phyloP scores from a whole-genome alignment of 164 flowering plant species.

The Piper betle region DNA sequence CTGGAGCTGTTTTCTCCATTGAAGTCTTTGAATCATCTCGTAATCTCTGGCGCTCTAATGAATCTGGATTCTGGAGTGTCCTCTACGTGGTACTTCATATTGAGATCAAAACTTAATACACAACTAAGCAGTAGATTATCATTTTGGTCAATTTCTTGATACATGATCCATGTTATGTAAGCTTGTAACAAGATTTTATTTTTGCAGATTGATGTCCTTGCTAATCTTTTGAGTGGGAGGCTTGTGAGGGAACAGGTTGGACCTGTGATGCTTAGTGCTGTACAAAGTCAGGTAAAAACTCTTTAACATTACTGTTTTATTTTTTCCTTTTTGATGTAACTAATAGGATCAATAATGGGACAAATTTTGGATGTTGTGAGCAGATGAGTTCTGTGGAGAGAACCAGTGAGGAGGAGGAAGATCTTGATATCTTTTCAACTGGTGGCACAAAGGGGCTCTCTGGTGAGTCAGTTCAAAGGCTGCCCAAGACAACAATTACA shows the following conservation, averaged over 20 bases:
- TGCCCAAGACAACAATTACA: conserved; percentile 63
- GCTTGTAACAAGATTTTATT: background rate
- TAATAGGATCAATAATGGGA: background rate
- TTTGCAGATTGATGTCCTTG: conserved; percentile 64
- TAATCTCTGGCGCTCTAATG: conserved; percentile 67
- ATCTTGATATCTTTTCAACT: conserved; percentile 49
- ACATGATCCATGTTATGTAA: background rate
- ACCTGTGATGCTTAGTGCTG: conserved; percentile 93
- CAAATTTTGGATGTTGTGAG: conserved; percentile 3
- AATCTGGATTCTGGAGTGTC: conserved; percentile 58
- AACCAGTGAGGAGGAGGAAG: conserved; percentile 41
- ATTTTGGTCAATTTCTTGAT: too few relatives aligned
- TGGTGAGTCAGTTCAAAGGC: conserved; percentile 52
- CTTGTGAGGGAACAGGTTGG: conserved; percentile 85
- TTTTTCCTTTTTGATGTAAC: background rate
- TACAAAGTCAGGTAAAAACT: conserved; percentile 66
- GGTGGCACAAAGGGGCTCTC: conserved; percentile 62
- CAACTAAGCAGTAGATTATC: too few relatives aligned
- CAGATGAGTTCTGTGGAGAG: conserved; percentile 81
- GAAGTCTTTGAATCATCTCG: conserved; percentile 80
- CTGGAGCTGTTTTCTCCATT: conserved; percentile 91
- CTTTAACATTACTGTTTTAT: background rate
- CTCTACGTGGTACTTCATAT: conserved; percentile 44
- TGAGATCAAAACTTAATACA: too few relatives aligned
- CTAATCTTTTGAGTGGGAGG: conserved; percentile 83